Evolutionary conservation across 495 filamentous ascomycete species (phyloP), one percentile per base, ranked within the genome.

Genomic region (Apiosordaria backusii): DNA sequence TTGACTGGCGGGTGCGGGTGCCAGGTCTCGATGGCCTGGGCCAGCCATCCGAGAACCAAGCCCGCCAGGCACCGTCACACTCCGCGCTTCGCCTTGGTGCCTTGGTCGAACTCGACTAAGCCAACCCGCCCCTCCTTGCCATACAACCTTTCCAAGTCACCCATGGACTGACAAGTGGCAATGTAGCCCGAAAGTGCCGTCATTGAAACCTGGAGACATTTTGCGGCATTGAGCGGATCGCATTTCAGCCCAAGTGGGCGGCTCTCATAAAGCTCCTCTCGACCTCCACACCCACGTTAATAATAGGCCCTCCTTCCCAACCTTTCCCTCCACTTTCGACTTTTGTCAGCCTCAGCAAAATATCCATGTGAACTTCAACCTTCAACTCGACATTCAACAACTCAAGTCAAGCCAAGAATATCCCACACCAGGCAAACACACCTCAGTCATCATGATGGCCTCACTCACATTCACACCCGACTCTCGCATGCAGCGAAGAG

Each of bases 111-210:
- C 65, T 65, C 66, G 67, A 71, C 73, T 74, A 75, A 72, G 73
- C 71, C 70, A 69, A 45, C 35, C 35, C 71, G 64, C 50, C 61
- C 71, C 68, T 24, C 57, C 57, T 60, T 60, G 57, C 57, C 19
- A 60, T 25, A 22, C 62, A 65, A 61, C 65, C 65, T 63, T 61
- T 45, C 60, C 67, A 58, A 68, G 71, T 70, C 76, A 74, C 71
- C 70, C 72, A 74, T 72, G 66, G 73, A 74, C 67, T 78, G 76
- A 73, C 76, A 78, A 76, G 76, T 78, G 76, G 76, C 76, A 78
- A 76, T 70, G 72, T 68, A 63, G 70, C 66, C 72, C 71, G 68
- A 72, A 68, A 70, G 71, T 75, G 67, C 74, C 72, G 69, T 72
- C 72, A 75, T 70, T 72, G 70, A 72, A 57, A 67, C 67, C 62